Evolutionary conservation across 805 yeast species (phyloP).

Genomic region (Kodamaea nitidulidarum): DNA sequence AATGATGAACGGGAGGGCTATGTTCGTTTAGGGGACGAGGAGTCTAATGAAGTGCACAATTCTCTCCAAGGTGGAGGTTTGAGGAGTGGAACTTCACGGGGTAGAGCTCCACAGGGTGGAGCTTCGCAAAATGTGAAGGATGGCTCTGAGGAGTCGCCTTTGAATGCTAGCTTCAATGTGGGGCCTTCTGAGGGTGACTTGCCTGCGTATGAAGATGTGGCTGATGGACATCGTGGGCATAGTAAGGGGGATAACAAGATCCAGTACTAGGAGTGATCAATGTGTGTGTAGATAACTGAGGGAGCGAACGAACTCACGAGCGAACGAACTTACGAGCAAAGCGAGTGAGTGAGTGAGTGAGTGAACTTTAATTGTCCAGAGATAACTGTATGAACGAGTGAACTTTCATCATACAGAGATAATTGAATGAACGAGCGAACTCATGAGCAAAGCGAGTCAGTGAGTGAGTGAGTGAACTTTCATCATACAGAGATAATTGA

Average conservation of each 20-base stretch:
- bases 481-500: no score
- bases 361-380: no score
- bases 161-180: background rate
- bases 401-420: background rate
- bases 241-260: constrained; percentile 29
- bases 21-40: constrained; percentile 19
- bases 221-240: constrained; percentile 11
- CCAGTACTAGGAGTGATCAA: constrained; percentile 14
- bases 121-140: no score
- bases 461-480: no score
- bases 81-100: no score
- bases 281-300: background rate
- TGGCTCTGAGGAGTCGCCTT: no score
- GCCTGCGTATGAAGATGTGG: constrained; percentile 26
- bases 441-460: background rate
- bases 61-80: no score
- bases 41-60: constrained; percentile 3
- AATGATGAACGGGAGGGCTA: constrained; percentile 17
- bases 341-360: no score
- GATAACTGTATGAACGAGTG: no score
- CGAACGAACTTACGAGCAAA: no score
- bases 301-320: background rate
- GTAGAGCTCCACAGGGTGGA: no score
- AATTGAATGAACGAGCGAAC: no score
- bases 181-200: constrained; percentile 7